These are phyloP conservation scores for Echria macrotheca DNA, from an alignment of 495 filamentous ascomycete species.

Conservation along the genomic window DNA sequence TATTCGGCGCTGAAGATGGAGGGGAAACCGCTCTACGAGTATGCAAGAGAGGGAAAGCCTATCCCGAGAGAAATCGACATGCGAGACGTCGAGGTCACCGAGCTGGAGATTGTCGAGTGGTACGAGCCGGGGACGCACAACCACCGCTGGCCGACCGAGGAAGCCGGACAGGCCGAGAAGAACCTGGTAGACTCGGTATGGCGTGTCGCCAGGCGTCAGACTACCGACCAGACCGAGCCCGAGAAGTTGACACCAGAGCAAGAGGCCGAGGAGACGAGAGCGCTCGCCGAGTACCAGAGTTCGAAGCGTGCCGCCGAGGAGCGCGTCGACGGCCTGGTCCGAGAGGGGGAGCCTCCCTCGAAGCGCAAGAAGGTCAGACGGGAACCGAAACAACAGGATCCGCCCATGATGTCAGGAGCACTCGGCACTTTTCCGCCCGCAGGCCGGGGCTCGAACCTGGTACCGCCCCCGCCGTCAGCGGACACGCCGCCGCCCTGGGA, in stretches of 20 bases:
- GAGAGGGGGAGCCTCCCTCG: conserved; percentile 16
- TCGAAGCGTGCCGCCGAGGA: conserved; percentile 46
- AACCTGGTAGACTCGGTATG: conserved; percentile 65
- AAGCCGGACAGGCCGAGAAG: conserved; percentile 67
- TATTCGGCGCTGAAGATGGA: conserved; percentile 86
- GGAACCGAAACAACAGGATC: conserved; percentile 18
- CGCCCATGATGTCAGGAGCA: conserved; percentile 51
- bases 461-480: conserved; percentile 28
- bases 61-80: conserved; percentile 78
- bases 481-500: conserved; percentile 36
- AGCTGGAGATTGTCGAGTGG: conserved; percentile 81
- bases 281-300: conserved; percentile 36
- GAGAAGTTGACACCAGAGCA: conserved; percentile 40
- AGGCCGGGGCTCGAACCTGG: conserved; percentile 31
- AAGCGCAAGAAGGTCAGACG: conserved; percentile 32
- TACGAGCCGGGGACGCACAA: conserved; percentile 75
- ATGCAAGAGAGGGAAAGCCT: conserved; percentile 81
- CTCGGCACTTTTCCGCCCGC: conserved; percentile 28
- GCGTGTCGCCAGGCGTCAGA: conserved; percentile 44
- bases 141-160: conserved; percentile 65
- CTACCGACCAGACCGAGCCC: conserved; percentile 21
- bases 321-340: conserved; percentile 36
- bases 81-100: conserved; percentile 66
- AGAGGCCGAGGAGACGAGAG: conserved; percentile 41
- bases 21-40: conserved; percentile 91